Percentiles rank a stretch among this genome's conserved stretches.
phyloP scores from a whole-genome alignment of 1,284 basidiomycete genomes.

The Thelephora terrestris region DNA sequence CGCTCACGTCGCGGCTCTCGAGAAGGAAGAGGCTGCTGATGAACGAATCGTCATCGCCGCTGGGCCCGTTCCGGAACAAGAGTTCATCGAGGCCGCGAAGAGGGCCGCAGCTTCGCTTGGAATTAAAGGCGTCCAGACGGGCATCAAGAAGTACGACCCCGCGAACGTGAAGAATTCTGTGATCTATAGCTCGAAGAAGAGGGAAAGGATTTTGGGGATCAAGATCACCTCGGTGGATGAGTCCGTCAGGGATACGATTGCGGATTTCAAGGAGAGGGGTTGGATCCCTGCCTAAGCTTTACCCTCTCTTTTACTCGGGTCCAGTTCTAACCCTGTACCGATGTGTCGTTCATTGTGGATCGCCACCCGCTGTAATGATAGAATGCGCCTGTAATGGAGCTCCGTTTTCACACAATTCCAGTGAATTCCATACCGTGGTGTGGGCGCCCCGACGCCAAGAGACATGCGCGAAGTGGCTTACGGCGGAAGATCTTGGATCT shows the following conservation, averaged over 20 bases:
- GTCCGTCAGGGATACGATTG: constrained; percentile 31
- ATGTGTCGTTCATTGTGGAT: too few relatives aligned
- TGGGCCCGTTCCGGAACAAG: constrained; percentile 9
- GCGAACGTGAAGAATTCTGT: constrained; percentile 20
- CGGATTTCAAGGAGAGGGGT: constrained; percentile 24
- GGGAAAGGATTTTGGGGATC: constrained; percentile 32
- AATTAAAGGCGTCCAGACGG: constrained; percentile 9
- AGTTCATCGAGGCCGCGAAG: too few relatives aligned
- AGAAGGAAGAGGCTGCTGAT: constrained; percentile 36
- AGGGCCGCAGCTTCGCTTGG: too few relatives aligned
- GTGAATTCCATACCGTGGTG: too few relatives aligned
- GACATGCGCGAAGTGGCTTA: too few relatives aligned
- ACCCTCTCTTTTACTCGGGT: too few relatives aligned
- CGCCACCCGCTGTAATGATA: too few relatives aligned
- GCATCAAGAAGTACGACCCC: constrained; percentile 15
- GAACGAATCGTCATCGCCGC: constrained; percentile 36
- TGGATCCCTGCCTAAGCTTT: constrained; percentile 4
- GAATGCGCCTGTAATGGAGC: too few relatives aligned
- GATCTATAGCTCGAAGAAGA: constrained; percentile 28
- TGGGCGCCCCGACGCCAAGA: too few relatives aligned
- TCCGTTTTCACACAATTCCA: too few relatives aligned
- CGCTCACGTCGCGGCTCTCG: constrained; percentile 40
- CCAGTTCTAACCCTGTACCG: too few relatives aligned
- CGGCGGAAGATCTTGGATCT: too few relatives aligned
- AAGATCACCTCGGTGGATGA: constrained; percentile 35